phyloP scores from a whole-genome alignment of 257 asterid species.

The Echites panduratus region DNA sequence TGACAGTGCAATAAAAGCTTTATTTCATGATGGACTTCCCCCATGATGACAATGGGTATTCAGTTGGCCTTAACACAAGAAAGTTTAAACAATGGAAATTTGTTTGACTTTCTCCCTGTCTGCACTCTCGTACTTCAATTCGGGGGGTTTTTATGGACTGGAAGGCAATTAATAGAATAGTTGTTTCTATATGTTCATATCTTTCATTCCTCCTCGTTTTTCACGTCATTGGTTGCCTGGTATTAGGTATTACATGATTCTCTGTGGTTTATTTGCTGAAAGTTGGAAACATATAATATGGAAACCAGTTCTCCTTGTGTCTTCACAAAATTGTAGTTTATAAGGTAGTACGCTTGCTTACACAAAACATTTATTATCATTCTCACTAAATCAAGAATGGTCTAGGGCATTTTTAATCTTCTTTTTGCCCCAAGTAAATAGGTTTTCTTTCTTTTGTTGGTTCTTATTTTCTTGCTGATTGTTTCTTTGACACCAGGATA shows the following conservation, averaged over 20 bases:
- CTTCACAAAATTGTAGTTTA: background rate
- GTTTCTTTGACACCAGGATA: constrained; percentile 51
- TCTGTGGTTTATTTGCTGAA: background rate
- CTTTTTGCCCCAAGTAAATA: background rate
- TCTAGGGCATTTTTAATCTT: background rate
- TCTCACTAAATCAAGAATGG: background rate
- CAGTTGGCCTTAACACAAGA: background rate
- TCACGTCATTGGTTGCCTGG: background rate
- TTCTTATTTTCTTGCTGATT: constrained; percentile 15
- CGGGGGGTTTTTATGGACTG: background rate
- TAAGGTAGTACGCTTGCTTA: background rate
- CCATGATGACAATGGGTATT: background rate
- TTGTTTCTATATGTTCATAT: background rate
- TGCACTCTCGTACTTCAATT: background rate
- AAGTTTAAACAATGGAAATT: background rate
- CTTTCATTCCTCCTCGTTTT: background rate
- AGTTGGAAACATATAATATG: background rate
- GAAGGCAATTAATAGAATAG: background rate
- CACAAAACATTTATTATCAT: background rate
- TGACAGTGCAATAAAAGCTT: background rate
- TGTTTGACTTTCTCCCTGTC: background rate
- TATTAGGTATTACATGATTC: background rate
- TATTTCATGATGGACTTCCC: background rate
- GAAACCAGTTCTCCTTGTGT: background rate
- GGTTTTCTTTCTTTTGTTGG: background rate